Conservation (phyloP, 2,329 filamentous ascomycete genomes). For the Leptographium galeiforme region DNA sequence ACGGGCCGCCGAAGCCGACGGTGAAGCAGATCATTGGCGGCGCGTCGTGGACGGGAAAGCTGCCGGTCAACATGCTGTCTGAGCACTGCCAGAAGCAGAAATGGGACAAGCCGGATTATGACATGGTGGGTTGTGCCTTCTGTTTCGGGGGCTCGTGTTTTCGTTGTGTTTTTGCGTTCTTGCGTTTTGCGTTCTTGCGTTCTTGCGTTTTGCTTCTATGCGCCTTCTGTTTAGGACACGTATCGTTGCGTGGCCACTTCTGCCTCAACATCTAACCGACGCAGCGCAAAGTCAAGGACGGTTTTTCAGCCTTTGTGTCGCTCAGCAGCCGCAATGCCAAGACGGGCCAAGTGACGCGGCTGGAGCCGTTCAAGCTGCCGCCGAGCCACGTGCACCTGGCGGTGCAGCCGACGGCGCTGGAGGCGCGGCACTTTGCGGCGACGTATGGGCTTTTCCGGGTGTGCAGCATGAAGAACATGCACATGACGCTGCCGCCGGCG, state of each 20-base stretch:
- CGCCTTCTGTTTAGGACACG: constrained; percentile 3
- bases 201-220: neutral
- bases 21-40: constrained; percentile 80
- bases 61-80: constrained; percentile 83
- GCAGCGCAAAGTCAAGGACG: constrained; percentile 52
- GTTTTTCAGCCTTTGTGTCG: constrained; percentile 69
- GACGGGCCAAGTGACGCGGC: constrained; percentile 59
- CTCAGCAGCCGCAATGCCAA: constrained; percentile 65
- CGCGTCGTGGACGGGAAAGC: constrained; percentile 91
- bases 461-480: constrained; percentile 89
- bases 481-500: constrained; percentile 83
- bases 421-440: constrained; percentile 86
- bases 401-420: constrained; percentile 63
- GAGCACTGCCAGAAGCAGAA: constrained; percentile 94
- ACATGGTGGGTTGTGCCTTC: constrained; percentile 46
- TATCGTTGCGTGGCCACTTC: neutral
- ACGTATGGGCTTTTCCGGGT: constrained; percentile 85
- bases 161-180: neutral
- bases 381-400: constrained; percentile 63
- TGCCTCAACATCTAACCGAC: neutral
- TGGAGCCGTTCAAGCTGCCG: constrained; percentile 76
- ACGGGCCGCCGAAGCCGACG: constrained; percentile 42
- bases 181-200: neutral
- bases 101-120: constrained; percentile 90
- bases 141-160: no score